Conservation (phyloP, 2,329 filamentous ascomycete genomes). For the Domatiomyces catenatus region DNA sequence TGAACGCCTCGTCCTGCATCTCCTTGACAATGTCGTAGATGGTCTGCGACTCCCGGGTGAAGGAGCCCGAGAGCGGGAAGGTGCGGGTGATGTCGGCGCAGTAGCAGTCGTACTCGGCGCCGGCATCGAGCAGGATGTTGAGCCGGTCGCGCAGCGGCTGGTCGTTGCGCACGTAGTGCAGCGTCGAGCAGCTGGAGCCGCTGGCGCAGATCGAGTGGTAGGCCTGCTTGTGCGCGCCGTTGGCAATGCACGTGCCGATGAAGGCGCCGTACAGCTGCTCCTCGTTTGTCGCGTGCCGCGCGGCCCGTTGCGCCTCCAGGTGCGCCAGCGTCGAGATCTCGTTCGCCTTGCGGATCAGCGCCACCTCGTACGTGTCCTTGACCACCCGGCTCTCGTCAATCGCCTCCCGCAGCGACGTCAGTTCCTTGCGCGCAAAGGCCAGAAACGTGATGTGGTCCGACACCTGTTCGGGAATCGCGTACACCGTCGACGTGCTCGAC, state of each 20-base stretch:
- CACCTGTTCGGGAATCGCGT: conserved; percentile 65
- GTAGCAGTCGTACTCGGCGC: conserved; percentile 71
- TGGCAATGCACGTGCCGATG: conserved; percentile 52
- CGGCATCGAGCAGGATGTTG: conserved; percentile 72
- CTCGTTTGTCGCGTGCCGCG: conserved; percentile 56
- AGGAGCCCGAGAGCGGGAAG: conserved; percentile 59
- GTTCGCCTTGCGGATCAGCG: conserved; percentile 66
- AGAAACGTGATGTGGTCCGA: conserved; percentile 57
- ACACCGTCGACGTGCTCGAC: conserved; percentile 40
- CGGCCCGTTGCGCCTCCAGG: conserved; percentile 49
- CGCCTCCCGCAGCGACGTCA: conserved; percentile 45
- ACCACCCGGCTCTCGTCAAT: conserved; percentile 68
- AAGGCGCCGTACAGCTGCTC: conserved; percentile 71
- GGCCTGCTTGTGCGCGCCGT: conserved; percentile 60
- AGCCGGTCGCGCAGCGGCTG: conserved; percentile 53
- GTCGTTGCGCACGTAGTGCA: conserved; percentile 78
- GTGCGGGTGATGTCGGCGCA: conserved; percentile 83
- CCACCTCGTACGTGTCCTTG: conserved; percentile 77
- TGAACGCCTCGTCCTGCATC: conserved; percentile 68
- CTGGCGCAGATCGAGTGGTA: conserved; percentile 82
- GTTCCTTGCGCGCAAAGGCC: conserved; percentile 50
- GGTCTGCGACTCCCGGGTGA: conserved; percentile 50
- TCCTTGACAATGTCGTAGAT: conserved; percentile 64
- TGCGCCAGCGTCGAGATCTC: conserved; percentile 66
- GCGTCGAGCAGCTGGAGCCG: conserved; percentile 63